phyloP scores from a whole-genome alignment of 1,284 basidiomycete genomes.

The Boletus semigastroideus region DNA sequence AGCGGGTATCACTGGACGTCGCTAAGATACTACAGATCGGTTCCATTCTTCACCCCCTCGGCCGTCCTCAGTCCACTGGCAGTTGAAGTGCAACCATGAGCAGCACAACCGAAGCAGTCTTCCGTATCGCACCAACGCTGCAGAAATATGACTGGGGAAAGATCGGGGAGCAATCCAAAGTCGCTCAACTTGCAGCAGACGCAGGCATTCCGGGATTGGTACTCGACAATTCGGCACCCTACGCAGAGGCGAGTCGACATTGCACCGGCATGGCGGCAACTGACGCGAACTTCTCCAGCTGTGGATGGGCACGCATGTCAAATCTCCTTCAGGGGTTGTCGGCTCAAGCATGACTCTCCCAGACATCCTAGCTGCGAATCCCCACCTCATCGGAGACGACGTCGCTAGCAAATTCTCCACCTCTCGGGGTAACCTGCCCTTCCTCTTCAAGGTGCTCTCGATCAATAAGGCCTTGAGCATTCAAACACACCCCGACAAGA shows the following conservation, averaged over 20 bases:
- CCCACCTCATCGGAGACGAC: conserved; percentile 66
- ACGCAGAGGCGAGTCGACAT: conserved; percentile 50
- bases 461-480: conserved; percentile 96
- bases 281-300: conserved; percentile 50
- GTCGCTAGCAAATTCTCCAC: conserved; percentile 65
- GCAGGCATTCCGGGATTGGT: conserved; percentile 40
- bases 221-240: conserved; percentile 47
- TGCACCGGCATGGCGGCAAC: not conserved
- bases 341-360: conserved; percentile 51
- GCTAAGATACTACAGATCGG: not conserved
- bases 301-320: conserved; percentile 99
- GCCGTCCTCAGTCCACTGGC: not conserved
- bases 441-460: conserved; percentile 92
- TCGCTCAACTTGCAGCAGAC: conserved; percentile 44
- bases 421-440: conserved; percentile 77
- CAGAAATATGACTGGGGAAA: conserved; percentile 80
- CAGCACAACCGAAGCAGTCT: conserved; percentile 42
- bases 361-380: conserved; percentile 62
- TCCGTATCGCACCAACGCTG: conserved; percentile 66
- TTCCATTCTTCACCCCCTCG: not conserved
- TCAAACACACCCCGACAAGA: conserved; percentile 96
- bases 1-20: not conserved
- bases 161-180: conserved; percentile 59
- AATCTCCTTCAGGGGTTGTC: conserved; percentile 73
- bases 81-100: conserved; percentile 18